Percentiles rank a stretch among this genome's conserved stretches.
Conservation (phyloP, 257 asterid genomes). For the Paulownia fortunei region DNA sequence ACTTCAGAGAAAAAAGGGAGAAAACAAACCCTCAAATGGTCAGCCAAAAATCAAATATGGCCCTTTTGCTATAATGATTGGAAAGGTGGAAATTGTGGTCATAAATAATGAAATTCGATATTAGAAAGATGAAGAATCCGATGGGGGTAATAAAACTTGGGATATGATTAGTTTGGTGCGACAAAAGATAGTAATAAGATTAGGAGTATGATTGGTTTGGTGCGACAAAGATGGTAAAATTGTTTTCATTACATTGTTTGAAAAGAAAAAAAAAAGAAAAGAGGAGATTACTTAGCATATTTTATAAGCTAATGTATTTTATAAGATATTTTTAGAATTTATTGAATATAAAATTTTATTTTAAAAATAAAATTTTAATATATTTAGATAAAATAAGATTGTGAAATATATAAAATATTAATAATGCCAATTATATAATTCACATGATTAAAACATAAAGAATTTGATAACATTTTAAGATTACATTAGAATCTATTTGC, state of each 20-base stretch:
- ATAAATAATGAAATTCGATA: background rate
- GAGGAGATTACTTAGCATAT: too few relatives aligned
- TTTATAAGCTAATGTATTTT: too few relatives aligned
- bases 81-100: background rate
- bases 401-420: too few relatives aligned
- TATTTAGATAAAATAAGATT: too few relatives aligned
- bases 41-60: background rate
- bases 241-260: background rate
- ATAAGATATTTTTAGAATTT: too few relatives aligned
- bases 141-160: constrained; percentile 16
- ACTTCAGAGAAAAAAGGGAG: background rate
- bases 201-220: background rate
- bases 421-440: too few relatives aligned
- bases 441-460: too few relatives aligned
- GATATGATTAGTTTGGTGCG: constrained; percentile 19
- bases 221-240: background rate
- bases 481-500: too few relatives aligned
- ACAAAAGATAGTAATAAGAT: background rate
- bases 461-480: too few relatives aligned
- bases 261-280: too few relatives aligned
- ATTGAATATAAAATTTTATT: too few relatives aligned
- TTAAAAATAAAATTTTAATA: too few relatives aligned
- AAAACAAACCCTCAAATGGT: background rate
- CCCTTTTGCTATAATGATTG: constrained; percentile 16
- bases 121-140: constrained; percentile 32